Conservation (phyloP, 2,329 filamentous ascomycete species). For the Xylaria sp. region DNA sequence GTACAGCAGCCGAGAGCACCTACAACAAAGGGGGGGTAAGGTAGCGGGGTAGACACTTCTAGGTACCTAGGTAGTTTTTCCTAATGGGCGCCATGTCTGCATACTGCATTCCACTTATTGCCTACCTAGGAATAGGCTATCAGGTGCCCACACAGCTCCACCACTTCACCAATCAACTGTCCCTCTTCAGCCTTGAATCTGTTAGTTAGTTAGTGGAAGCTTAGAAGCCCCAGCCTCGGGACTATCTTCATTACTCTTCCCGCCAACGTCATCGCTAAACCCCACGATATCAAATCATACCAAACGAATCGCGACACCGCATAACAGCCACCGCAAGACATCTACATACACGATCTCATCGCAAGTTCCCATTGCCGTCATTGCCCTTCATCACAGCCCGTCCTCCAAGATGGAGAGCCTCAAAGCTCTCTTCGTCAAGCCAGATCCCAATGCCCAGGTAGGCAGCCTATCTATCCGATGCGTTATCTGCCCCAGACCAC, state of each 20-base stretch:
- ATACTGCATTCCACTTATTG: not conserved
- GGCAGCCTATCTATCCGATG: slow-evolving; percentile 40
- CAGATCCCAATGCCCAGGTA: slow-evolving; percentile 93
- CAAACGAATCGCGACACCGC: not conserved
- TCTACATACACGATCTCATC: not conserved
- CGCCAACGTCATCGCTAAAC: slow-evolving; percentile 33
- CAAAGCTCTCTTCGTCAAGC: slow-evolving; percentile 86
- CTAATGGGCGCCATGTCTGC: too few relatives aligned
- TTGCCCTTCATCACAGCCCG: not conserved
- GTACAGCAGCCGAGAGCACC: too few relatives aligned
- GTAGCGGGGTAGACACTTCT: too few relatives aligned
- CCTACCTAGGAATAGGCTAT: not conserved
- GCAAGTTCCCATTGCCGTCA: not conserved
- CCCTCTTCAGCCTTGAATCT: slow-evolving; percentile 21
- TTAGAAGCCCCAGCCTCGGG: slow-evolving; percentile 28
- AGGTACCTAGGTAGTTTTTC: too few relatives aligned
- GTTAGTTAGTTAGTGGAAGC: not conserved
- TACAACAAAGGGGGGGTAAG: not conserved
- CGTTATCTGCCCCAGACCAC: not conserved
- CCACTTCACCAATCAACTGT: not conserved
- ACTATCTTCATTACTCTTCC: slow-evolving; percentile 1
- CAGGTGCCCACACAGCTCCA: not conserved
- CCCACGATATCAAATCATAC: slow-evolving; percentile 18
- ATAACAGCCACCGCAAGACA: not conserved
- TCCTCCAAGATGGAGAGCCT: slow-evolving; percentile 80